Evolutionary conservation across 306 rosid genomes (phyloP), one percentile per base, ranked within the genome.

Genomic region (Vigna mungo): DNA sequence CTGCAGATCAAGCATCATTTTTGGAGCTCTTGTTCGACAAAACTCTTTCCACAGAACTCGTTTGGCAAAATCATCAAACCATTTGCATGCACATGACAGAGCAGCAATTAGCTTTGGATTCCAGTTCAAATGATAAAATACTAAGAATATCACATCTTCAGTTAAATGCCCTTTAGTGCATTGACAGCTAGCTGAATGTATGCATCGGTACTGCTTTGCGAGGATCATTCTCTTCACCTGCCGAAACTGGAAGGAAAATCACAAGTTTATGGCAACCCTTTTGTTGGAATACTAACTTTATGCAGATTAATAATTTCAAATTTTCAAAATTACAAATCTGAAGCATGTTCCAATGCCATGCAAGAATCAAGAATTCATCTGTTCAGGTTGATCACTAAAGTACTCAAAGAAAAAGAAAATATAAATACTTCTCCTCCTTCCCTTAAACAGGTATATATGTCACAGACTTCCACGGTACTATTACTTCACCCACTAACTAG

Each of bases 51-150:
- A 94, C 36, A 95, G 88, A 59, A 95, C 93, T 79, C 93, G 85
- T 80, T 92, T 95, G 41, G 97, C 96, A 23, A 95, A 89, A 89
- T 95, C 98, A 83, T 95, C 98, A 87, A 95, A 92, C 97, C 98
- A 95, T 89, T 95, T 95, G 89, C 98, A 92, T 25, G 83, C 95
- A 71, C 92, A 90, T 32, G 98, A 90, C 15, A 95, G 85, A 39
- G 90, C 76, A 34, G 98, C 96, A 78, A 95, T 95, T 72, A 95
- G 61, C 79, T 90, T 88, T 3, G 98, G 98, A 43, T 94, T 92
- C 97, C 98, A 92, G 77, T 89, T 90, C 86, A 90, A 81, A 15
- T 69, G 71, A 36, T 87, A 88, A 77, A 94, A 94, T 27, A 94
- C 93, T 59, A 94, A 80, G 88, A 90, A 92, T 81, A 94, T 80